Evolutionary conservation across 352 stramenopile genomes (phyloP).

Genomic region (Aphanomyces euteiches): DNA sequence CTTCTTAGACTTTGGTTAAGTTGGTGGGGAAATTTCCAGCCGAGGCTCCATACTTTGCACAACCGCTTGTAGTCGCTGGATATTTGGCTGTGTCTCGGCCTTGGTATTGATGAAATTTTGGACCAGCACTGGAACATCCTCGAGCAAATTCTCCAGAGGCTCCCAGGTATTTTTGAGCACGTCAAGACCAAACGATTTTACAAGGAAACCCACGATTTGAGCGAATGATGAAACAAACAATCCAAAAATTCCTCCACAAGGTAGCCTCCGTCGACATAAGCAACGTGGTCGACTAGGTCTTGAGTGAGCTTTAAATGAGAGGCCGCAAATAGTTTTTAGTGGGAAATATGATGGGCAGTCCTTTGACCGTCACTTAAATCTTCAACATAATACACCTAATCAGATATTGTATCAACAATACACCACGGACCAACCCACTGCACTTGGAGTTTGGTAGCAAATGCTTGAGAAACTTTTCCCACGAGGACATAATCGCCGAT

Average conservation of each 20-base stretch:
- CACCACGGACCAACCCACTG: neutral
- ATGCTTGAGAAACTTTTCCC: neutral
- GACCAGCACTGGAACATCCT: constrained; percentile 20
- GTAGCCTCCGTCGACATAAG: constrained; percentile 30
- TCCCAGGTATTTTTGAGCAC: constrained; percentile 30
- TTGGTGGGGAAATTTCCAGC: too few species aligned
- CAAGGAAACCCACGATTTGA: neutral
- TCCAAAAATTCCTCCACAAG: constrained; percentile 29
- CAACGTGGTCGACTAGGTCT: constrained; percentile 17
- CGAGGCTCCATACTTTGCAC: too few species aligned
- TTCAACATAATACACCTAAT: constrained; percentile 27
- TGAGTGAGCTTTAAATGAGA: neutral
- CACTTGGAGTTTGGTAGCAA: constrained; percentile 19
- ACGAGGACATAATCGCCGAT: constrained; percentile 32
- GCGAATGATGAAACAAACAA: neutral
- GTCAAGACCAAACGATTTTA: constrained; percentile 31
- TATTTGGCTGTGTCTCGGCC: too few species aligned
- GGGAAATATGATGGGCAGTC: constrained; percentile 25
- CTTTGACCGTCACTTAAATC: constrained; percentile 20
- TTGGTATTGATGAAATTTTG: too few species aligned
- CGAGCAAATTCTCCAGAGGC: constrained; percentile 1
- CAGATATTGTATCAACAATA: constrained; percentile 3
- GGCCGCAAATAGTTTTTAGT: constrained; percentile 32
- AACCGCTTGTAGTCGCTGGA: too few species aligned
- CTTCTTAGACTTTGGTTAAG: too few species aligned